Conservation (phyloP, 495 filamentous ascomycete genomes). For the Hypoxylon lienhwacheense region DNA sequence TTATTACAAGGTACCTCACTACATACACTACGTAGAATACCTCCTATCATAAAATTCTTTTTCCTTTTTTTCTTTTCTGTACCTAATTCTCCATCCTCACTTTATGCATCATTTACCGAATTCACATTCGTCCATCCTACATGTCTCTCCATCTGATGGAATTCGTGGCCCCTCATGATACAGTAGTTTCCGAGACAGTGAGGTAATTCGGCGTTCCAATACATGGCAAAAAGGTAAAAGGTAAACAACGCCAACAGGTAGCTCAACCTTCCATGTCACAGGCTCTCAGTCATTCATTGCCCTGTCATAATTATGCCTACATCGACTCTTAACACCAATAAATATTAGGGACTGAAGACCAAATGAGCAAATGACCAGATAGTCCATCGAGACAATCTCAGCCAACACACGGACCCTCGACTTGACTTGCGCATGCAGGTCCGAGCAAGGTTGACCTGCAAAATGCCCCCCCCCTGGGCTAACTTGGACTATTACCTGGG, state of each 20-base stretch:
- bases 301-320: slow-evolving; percentile 19
- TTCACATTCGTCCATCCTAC: too few species aligned
- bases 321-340: background rate
- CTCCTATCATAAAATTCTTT: too few species aligned
- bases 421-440: slow-evolving; percentile 30
- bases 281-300: background rate
- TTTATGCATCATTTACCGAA: too few species aligned
- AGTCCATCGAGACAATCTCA: slow-evolving; percentile 28
- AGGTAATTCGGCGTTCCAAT: slow-evolving; percentile 10
- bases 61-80: too few species aligned
- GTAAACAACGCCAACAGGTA: slow-evolving; percentile 9
- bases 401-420: slow-evolving; percentile 31
- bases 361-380: slow-evolving; percentile 10
- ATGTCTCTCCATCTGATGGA: slow-evolving; percentile 1
- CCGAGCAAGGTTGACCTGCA: slow-evolving; percentile 25
- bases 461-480: slow-evolving; percentile 23
- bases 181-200: slow-evolving; percentile 12
- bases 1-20: too few species aligned
- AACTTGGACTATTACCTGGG: too few species aligned
- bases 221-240: too few species aligned
- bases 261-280: slow-evolving; percentile 22
- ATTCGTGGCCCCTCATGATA: slow-evolving; percentile 11
- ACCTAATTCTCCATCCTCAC: too few species aligned
- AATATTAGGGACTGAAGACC: background rate
- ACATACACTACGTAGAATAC: too few species aligned